These are phyloP conservation scores for Vitellaria paradoxa DNA, from an alignment of 179 eudicot genomes.

Conservation along the genomic window DNA sequence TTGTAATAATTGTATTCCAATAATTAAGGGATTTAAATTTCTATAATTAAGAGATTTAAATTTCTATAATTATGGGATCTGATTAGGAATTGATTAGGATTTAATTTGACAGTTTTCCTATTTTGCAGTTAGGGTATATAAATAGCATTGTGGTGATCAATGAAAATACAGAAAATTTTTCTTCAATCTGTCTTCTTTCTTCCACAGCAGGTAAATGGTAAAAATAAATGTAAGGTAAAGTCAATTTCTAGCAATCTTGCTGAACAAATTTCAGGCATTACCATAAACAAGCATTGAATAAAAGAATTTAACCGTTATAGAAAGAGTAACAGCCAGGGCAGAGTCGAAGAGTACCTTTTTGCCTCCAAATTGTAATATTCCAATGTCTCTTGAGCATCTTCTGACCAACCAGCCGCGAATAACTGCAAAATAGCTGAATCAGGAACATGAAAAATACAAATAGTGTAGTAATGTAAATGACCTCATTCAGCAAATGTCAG, in stretches of 20 bases:
- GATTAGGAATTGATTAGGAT: too few species aligned
- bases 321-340: background rate
- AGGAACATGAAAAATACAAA: conserved; percentile 9
- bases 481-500: background rate
- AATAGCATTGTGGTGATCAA: too few species aligned
- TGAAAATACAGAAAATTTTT: too few species aligned
- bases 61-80: too few species aligned
- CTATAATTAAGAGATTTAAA: too few species aligned
- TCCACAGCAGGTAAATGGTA: too few species aligned
- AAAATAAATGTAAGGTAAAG: too few species aligned
- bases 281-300: background rate
- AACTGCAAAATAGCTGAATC: conserved; percentile 38
- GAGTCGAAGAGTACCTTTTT: conserved; percentile 41
- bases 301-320: background rate
- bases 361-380: conserved; percentile 61
- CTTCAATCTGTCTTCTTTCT: too few species aligned
- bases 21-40: too few species aligned
- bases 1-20: too few species aligned
- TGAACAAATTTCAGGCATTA: background rate
- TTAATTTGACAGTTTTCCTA: too few species aligned
- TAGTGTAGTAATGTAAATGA: background rate
- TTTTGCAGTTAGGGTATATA: too few species aligned
- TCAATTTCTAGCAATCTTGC: background rate
- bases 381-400: conserved; percentile 91
- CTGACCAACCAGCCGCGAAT: conserved; percentile 94